A percentile compares a stretch with the other conserved stretches of the same genome.
phyloP scores from a whole-genome alignment of 768 basidiomycete genomes.

The Mycena rosella region DNA sequence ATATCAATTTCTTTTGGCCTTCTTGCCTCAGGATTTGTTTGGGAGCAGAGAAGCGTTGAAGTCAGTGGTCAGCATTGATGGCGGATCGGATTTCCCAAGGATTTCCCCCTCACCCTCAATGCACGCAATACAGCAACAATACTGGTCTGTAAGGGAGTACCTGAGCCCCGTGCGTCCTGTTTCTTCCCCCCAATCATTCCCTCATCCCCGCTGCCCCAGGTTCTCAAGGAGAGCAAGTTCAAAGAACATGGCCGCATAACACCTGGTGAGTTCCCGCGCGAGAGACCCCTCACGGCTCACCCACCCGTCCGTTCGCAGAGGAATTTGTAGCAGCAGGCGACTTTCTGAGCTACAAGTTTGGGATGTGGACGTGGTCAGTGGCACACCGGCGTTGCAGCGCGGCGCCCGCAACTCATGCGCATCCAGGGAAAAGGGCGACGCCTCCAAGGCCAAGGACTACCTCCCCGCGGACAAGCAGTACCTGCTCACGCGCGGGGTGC shows the following conservation, averaged over 20 bases:
- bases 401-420: constrained; percentile 20
- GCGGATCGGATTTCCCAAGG: too few relatives aligned
- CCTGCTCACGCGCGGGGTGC: constrained; percentile 95
- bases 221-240: constrained; percentile 98
- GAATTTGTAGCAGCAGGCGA: constrained; percentile 99
- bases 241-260: constrained; percentile 98
- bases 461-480: constrained; percentile 98
- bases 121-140: constrained; percentile 78
- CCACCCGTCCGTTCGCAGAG: constrained; percentile 64
- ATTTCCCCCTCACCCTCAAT: too few relatives aligned
- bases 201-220: constrained; percentile 62
- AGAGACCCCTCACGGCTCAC: constrained; percentile 21
- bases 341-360: constrained; percentile 98
- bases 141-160: constrained; percentile 95
- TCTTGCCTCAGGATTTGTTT: too few relatives aligned
- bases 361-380: constrained; percentile 94
- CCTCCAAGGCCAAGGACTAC: constrained; percentile 88
- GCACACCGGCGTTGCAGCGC: constrained; percentile 21
- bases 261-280: constrained; percentile 71
- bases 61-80: too few relatives aligned
- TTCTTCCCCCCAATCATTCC: constrained; percentile 35
- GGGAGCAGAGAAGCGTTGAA: too few relatives aligned
- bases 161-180: constrained; percentile 81
- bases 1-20: too few relatives aligned
- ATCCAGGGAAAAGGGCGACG: constrained; percentile 93